Evolutionary conservation across 305 asterid genomes (phyloP).

Genomic region (Fraxinus nigra): DNA sequence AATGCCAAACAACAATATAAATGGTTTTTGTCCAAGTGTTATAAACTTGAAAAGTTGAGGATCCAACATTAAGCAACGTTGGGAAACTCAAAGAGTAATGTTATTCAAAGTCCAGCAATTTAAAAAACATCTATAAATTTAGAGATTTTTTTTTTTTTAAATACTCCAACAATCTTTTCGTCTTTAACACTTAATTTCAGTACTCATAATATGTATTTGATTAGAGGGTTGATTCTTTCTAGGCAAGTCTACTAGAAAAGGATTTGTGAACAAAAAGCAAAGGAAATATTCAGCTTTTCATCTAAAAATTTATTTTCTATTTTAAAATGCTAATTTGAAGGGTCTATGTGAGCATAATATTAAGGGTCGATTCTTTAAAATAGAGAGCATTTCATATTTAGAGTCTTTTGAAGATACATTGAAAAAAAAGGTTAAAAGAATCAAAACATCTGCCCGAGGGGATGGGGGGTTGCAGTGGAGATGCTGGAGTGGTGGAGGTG

Average conservation of each 20-base stretch:
- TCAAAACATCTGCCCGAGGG: not conserved
- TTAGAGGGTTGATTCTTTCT: too few relatives aligned
- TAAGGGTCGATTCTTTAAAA: too few relatives aligned
- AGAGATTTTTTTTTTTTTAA: not conserved
- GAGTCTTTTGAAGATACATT: not conserved
- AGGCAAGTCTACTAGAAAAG: too few relatives aligned
- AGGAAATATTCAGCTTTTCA: too few relatives aligned
- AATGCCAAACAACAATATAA: not conserved
- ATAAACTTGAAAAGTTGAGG: not conserved
- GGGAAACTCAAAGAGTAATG: not conserved
- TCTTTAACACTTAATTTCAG: too few relatives aligned
- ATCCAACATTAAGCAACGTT: not conserved
- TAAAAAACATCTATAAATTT: too few relatives aligned
- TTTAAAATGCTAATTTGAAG: too few relatives aligned
- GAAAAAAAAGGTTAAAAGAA: not conserved
- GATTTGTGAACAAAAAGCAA: too few relatives aligned
- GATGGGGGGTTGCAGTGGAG: not conserved
- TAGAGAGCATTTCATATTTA: not conserved
- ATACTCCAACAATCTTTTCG: not conserved
- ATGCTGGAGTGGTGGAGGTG: not conserved
- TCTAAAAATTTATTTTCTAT: too few relatives aligned
- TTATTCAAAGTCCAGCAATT: not conserved
- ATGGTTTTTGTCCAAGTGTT: not conserved
- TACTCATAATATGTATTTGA: too few relatives aligned
- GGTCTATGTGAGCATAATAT: too few relatives aligned